Conservation (phyloP, 805 yeast species). For the Maudiozyma serrabonitensis region DNA sequence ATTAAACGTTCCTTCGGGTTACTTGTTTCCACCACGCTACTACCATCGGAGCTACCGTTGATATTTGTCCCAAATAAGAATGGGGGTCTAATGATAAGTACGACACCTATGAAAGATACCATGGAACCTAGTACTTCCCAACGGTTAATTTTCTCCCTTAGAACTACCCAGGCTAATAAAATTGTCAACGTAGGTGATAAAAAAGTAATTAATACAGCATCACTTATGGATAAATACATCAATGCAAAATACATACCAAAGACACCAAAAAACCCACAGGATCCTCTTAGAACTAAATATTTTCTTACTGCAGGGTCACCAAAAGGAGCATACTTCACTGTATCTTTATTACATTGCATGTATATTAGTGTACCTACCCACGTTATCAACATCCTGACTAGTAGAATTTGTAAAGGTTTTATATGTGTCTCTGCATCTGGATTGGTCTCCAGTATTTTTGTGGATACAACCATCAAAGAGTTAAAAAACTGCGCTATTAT, state of each 20-base stretch:
- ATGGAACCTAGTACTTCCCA: conserved; percentile 63
- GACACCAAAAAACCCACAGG: conserved; percentile 71
- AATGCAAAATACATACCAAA: conserved; percentile 69
- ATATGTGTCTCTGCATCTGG: conserved; percentile 38
- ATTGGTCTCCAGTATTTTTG: conserved; percentile 63
- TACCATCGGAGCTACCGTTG: conserved; percentile 1
- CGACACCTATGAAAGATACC: conserved; percentile 63
- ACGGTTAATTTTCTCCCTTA: conserved; percentile 56
- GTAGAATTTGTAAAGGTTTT: conserved; percentile 69
- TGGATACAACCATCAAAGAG: conserved; percentile 64
- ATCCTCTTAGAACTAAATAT: conserved; percentile 52
- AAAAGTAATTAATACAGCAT: conserved; percentile 73
- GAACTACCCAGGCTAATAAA: conserved; percentile 54
- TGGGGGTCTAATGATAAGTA: conserved; percentile 72
- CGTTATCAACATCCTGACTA: conserved; percentile 71
- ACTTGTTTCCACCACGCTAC: conserved; percentile 35
- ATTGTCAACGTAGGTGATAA: conserved; percentile 71
- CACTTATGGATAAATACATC: conserved; percentile 65
- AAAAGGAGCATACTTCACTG: conserved; percentile 50
- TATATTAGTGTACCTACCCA: conserved; percentile 46
- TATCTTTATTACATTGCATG: conserved; percentile 36
- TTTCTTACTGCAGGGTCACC: conserved; percentile 56
- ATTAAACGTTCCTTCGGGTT: conserved; percentile 46
- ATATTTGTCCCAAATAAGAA: conserved; percentile 48
- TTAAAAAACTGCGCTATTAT: conserved; percentile 62